Conservation (phyloP, 2,329 filamentous ascomycete genomes). For the Bipolaris zeicola region DNA sequence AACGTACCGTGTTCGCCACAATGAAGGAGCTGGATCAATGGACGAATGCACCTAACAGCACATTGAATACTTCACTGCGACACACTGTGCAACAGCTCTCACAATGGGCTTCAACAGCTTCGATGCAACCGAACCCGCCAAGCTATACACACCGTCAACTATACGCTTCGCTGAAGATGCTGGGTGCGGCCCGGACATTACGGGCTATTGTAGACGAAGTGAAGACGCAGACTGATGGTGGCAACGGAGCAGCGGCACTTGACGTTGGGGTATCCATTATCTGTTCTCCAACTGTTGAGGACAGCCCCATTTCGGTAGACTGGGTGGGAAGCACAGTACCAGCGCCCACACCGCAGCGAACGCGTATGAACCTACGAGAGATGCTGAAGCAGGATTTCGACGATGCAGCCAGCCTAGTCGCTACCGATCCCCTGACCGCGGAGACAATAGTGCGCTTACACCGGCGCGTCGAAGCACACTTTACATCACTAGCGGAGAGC, state of each 20-base stretch:
- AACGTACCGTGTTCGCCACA: slow-evolving; percentile 67
- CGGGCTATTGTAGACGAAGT: slow-evolving; percentile 70
- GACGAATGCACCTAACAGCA: slow-evolving; percentile 62
- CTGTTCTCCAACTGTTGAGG: slow-evolving; percentile 63
- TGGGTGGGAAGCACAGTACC: slow-evolving; percentile 42
- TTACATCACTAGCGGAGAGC: slow-evolving; percentile 45
- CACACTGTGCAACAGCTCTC: slow-evolving; percentile 67
- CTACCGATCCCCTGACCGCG: slow-evolving; percentile 62
- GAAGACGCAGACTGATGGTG: slow-evolving; percentile 63
- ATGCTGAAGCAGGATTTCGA: slow-evolving; percentile 64
- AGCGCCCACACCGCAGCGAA: slow-evolving; percentile 33
- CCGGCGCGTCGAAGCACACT: slow-evolving; percentile 69
- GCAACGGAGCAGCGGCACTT: slow-evolving; percentile 66
- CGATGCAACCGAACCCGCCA: slow-evolving; percentile 60
- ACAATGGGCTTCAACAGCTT: slow-evolving; percentile 66
- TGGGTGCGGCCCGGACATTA: slow-evolving; percentile 67
- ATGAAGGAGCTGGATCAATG: slow-evolving; percentile 72
- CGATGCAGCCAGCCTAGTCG: slow-evolving; percentile 62
- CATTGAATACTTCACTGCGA: slow-evolving; percentile 63
- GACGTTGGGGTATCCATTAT: slow-evolving; percentile 73
- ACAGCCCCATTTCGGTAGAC: slow-evolving; percentile 44
- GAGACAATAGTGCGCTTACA: slow-evolving; percentile 68
- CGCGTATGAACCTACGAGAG: slow-evolving; percentile 63
- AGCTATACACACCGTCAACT: slow-evolving; percentile 76
- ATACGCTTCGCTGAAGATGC: slow-evolving; percentile 63